phyloP scores from a whole-genome alignment of 805 yeast genomes.

The Lipomyces mesembrius region DNA sequence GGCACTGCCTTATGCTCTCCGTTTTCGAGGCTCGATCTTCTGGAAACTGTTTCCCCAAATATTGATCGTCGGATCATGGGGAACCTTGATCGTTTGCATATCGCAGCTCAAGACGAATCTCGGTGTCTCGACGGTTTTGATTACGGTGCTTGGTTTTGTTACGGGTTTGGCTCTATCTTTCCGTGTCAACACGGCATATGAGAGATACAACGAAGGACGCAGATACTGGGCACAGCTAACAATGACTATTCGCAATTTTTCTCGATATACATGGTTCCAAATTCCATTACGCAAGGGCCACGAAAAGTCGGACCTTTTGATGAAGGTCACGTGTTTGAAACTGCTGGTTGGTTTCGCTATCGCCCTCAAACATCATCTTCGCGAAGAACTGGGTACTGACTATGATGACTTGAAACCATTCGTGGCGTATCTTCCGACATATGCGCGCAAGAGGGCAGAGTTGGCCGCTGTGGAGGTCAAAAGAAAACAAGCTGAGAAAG shows the following conservation, averaged over 20 bases:
- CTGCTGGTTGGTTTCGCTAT: slow-evolving; percentile 32
- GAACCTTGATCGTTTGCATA: slow-evolving; percentile 26
- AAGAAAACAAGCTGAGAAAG: slow-evolving; percentile 7
- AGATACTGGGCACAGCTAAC: slow-evolving; percentile 34
- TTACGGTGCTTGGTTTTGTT: slow-evolving; percentile 37
- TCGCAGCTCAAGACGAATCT: slow-evolving; percentile 28
- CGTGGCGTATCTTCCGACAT: slow-evolving; percentile 36
- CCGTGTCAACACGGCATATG: slow-evolving; percentile 36
- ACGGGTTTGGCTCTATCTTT: slow-evolving; percentile 35
- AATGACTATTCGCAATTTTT: slow-evolving; percentile 23
- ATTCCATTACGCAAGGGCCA: slow-evolving; percentile 30
- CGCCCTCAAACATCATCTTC: slow-evolving; percentile 37
- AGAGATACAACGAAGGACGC: slow-evolving; percentile 36
- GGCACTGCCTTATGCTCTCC: slow-evolving; percentile 32
- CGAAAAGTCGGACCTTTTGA: slow-evolving; percentile 25
- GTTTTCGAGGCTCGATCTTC: slow-evolving; percentile 36
- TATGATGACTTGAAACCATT: slow-evolving; percentile 34
- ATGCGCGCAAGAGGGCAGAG: slow-evolving; percentile 27
- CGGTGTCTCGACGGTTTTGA: slow-evolving; percentile 30
- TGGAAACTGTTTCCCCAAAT: slow-evolving; percentile 33
- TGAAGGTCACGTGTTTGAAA: slow-evolving; percentile 24
- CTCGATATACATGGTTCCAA: slow-evolving; percentile 33
- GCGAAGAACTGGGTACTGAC: slow-evolving; percentile 36
- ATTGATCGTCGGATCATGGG: slow-evolving; percentile 28
- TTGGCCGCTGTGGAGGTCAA: slow-evolving; percentile 15